Conservation (phyloP, 1,284 basidiomycete species). For the Laetiporus sulphureus region DNA sequence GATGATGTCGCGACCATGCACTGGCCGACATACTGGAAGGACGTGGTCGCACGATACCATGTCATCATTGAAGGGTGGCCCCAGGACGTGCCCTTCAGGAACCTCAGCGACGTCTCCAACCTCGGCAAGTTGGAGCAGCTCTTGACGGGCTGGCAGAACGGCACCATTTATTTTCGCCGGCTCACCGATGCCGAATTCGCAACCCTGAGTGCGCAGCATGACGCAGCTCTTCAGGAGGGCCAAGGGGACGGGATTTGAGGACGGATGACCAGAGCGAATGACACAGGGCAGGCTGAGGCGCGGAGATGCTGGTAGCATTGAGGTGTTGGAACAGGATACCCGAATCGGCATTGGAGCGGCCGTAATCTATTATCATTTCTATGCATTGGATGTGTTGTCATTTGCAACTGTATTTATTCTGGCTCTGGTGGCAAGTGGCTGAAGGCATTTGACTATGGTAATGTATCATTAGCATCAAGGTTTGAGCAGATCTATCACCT, state of each 20-base stretch:
- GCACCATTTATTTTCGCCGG: conserved; percentile 21
- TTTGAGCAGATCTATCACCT: too few species aligned
- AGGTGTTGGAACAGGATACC: too few species aligned
- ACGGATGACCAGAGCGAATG: not conserved
- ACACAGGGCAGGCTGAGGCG: too few species aligned
- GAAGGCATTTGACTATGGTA: too few species aligned
- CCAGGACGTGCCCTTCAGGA: conserved; percentile 26
- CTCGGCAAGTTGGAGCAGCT: conserved; percentile 24
- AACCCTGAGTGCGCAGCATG: conserved; percentile 17
- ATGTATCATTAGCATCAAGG: too few species aligned
- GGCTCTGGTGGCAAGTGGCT: too few species aligned
- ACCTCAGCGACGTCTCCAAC: conserved; percentile 28
- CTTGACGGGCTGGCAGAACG: conserved; percentile 18
- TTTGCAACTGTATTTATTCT: too few species aligned
- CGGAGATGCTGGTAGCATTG: too few species aligned
- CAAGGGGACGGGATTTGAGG: not conserved
- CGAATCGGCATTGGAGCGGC: too few species aligned
- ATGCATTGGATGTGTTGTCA: too few species aligned
- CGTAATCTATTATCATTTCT: too few species aligned
- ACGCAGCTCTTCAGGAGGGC: conserved; percentile 5
- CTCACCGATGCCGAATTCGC: conserved; percentile 20
- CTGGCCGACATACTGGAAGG: conserved; percentile 24
- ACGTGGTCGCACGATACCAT: conserved; percentile 24
- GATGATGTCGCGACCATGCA: conserved; percentile 24
- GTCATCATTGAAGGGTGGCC: conserved; percentile 28